Evolutionary conservation across 1,284 basidiomycete genomes (phyloP).

Genomic region (Neotropicomus parvogracilis): DNA sequence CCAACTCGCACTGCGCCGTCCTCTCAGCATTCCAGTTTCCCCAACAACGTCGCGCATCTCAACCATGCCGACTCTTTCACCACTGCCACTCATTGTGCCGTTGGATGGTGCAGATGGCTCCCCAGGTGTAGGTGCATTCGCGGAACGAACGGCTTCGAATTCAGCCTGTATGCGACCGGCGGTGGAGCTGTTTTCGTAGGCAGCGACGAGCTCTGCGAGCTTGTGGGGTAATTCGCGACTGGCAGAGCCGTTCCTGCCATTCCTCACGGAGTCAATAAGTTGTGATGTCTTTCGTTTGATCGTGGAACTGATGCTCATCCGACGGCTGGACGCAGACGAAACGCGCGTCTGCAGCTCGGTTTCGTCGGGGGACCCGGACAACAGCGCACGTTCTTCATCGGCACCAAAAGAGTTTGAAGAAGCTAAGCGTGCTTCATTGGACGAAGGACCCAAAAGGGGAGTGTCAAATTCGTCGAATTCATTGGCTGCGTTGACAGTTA

Average conservation of each 20-base stretch:
- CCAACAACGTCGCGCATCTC: slow-evolving; percentile 62
- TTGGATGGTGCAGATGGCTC: slow-evolving; percentile 24
- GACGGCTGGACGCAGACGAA: slow-evolving; percentile 24
- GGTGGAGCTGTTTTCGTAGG: slow-evolving; percentile 68
- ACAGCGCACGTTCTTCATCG: slow-evolving; percentile 60
- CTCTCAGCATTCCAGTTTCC: slow-evolving; percentile 66
- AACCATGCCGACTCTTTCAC: slow-evolving; percentile 33
- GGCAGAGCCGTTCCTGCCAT: slow-evolving; percentile 38
- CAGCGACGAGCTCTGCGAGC: slow-evolving; percentile 71
- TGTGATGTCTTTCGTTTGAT: slow-evolving; percentile 77
- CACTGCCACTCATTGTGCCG: slow-evolving; percentile 19
- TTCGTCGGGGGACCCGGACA: slow-evolving; percentile 42
- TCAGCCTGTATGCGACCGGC: slow-evolving; percentile 63
- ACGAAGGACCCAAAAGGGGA: slow-evolving; percentile 35
- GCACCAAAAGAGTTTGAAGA: slow-evolving; percentile 40
- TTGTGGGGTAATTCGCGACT: slow-evolving; percentile 53
- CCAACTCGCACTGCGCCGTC: slow-evolving; percentile 82
- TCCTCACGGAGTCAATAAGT: slow-evolving; percentile 64
- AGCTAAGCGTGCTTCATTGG: slow-evolving; percentile 33
- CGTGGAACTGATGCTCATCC: slow-evolving; percentile 46
- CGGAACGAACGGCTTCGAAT: slow-evolving; percentile 47
- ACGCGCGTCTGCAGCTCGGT: slow-evolving; percentile 50
- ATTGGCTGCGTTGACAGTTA: slow-evolving; percentile 75
- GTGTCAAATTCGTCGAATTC: slow-evolving; percentile 41
- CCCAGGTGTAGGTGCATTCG: slow-evolving; percentile 11